These are phyloP conservation scores for Caloboletus firmus DNA, from an alignment of 1,284 basidiomycete genomes.

Conservation along the genomic window DNA sequence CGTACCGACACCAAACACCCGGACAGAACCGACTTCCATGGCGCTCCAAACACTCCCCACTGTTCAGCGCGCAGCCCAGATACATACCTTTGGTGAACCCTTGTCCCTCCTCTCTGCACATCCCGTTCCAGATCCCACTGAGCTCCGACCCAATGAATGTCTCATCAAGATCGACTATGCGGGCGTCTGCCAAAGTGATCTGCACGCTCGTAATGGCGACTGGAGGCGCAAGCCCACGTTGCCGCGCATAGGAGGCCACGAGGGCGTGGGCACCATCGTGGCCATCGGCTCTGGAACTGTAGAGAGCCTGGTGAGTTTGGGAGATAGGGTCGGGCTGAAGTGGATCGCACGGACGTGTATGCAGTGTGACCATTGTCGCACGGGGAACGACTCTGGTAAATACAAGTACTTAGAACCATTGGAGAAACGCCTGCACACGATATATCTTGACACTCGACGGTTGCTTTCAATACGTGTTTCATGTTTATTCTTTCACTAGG, in stretches of 20 bases:
- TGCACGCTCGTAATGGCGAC: constrained; percentile 59
- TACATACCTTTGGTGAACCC: constrained; percentile 38
- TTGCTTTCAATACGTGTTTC: background rate
- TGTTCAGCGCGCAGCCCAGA: constrained; percentile 51
- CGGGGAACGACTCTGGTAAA: constrained; percentile 53
- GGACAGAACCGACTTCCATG: constrained; percentile 3
- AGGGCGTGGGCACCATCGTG: constrained; percentile 61
- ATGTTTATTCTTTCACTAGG: constrained; percentile 6
- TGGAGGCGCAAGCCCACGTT: constrained; percentile 50
- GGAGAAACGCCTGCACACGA: background rate
- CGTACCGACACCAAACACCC: no score
- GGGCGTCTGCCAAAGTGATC: constrained; percentile 67
- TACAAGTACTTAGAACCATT: constrained; percentile 10
- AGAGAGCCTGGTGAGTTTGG: constrained; percentile 49
- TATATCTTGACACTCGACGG: background rate
- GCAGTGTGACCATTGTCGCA: constrained; percentile 62
- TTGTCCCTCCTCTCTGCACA: constrained; percentile 39
- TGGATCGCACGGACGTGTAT: constrained; percentile 66
- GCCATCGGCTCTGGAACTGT: constrained; percentile 57
- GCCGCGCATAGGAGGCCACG: constrained; percentile 72
- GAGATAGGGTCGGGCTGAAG: constrained; percentile 75
- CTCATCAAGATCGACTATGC: constrained; percentile 66
- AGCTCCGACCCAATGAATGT: constrained; percentile 66
- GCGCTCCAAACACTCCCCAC: constrained; percentile 36
- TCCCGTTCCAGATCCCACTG: constrained; percentile 53